These are phyloP conservation scores for Dothiorella sarmentorum DNA, from an alignment of 2,329 filamentous ascomycete species.

Conservation along the genomic window DNA sequence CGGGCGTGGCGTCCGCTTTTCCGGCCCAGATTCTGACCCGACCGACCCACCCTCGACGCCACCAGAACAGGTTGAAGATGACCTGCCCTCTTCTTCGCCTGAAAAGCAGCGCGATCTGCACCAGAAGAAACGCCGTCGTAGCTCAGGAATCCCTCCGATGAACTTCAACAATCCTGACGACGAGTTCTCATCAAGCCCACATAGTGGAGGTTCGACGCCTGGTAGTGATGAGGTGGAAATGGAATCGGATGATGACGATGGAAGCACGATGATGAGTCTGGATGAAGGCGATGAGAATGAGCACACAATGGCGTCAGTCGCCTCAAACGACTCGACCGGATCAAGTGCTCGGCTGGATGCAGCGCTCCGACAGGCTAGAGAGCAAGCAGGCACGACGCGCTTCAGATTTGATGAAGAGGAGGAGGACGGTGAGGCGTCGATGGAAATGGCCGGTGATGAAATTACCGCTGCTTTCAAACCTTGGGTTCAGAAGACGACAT, in stretches of 20 bases:
- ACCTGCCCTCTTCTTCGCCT: slow-evolving; percentile 56
- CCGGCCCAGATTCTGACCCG: slow-evolving; percentile 43
- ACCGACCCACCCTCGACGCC: slow-evolving; percentile 60
- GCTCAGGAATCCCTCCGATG: slow-evolving; percentile 63
- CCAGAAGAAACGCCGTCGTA: slow-evolving; percentile 58
- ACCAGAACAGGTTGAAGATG: slow-evolving; percentile 58
- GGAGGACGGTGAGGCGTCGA: slow-evolving; percentile 47
- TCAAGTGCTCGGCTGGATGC: slow-evolving; percentile 74
- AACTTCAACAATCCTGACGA: slow-evolving; percentile 63
- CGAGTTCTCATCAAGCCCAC: slow-evolving; percentile 73
- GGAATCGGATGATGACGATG: slow-evolving; percentile 63
- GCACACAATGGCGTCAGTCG: slow-evolving; percentile 61
- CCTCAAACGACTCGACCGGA: slow-evolving; percentile 55
- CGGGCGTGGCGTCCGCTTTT: slow-evolving; percentile 18
- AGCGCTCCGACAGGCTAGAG: slow-evolving; percentile 70
- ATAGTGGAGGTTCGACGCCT: slow-evolving; percentile 53
- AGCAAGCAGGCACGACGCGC: slow-evolving; percentile 69
- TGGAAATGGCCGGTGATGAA: slow-evolving; percentile 59
- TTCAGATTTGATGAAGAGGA: slow-evolving; percentile 59
- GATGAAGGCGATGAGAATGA: slow-evolving; percentile 66
- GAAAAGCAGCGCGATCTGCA: slow-evolving; percentile 63
- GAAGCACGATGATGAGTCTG: slow-evolving; percentile 77
- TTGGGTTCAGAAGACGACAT: slow-evolving; percentile 60
- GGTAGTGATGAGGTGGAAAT: slow-evolving; percentile 52
- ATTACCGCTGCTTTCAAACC: slow-evolving; percentile 71